phyloP scores from a whole-genome alignment of 2,329 filamentous ascomycete genomes.

The Diaporthe citri region DNA sequence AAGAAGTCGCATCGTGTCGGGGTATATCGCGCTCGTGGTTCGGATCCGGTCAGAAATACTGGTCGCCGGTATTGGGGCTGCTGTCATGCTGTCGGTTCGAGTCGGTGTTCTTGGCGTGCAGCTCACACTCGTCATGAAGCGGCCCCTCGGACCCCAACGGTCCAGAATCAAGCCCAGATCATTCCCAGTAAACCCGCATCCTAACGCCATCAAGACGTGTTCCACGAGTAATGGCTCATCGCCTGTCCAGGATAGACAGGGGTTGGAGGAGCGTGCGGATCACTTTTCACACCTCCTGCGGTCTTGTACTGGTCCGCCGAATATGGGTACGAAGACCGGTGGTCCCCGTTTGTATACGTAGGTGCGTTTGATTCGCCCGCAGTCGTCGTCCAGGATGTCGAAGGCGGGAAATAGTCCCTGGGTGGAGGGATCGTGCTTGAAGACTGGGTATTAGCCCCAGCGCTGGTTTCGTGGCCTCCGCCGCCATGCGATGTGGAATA shows the following conservation, averaged over 20 bases:
- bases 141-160: constrained; percentile 1
- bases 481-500: constrained; percentile 25
- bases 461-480: constrained; percentile 38
- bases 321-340: constrained; percentile 56
- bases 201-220: constrained; percentile 54
- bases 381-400: constrained; percentile 65
- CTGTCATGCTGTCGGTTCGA: constrained; percentile 4
- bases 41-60: background rate
- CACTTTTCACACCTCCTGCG: constrained; percentile 50
- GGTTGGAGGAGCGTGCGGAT: constrained; percentile 54
- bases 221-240: constrained; percentile 71
- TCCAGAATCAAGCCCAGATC: background rate
- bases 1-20: constrained; percentile 23
- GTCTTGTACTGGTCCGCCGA: constrained; percentile 64
- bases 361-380: constrained; percentile 59
- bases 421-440: constrained; percentile 48
- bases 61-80: background rate
- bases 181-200: background rate
- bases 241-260: constrained; percentile 55
- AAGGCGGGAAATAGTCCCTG: constrained; percentile 67
- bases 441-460: constrained; percentile 36
- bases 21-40: constrained; percentile 9
- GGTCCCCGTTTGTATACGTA: constrained; percentile 61
- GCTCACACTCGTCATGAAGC: constrained; percentile 6
- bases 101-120: constrained; percentile 23